phyloP scores from a whole-genome alignment of 129 eudicot genomes.

The Kitagawia praeruptora region DNA sequence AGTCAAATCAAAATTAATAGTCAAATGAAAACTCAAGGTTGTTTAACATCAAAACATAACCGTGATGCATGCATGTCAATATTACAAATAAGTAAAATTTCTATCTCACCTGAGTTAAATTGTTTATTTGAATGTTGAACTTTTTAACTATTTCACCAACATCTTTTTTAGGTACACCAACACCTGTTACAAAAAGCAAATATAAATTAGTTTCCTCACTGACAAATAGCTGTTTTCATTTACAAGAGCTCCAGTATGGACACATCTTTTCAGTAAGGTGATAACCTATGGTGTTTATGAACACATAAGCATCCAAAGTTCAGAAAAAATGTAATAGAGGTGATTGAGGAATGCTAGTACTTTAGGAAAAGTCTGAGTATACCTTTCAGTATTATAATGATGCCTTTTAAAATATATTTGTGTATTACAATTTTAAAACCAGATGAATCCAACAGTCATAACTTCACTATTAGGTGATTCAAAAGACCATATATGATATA shows the following conservation, averaged over 20 bases:
- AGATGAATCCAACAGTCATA: neutral
- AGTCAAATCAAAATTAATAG: neutral
- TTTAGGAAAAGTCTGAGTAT: neutral
- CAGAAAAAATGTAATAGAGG: neutral
- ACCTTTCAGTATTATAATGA: neutral
- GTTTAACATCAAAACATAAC: neutral
- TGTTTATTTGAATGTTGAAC: conserved; percentile 94
- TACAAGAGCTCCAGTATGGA: neutral
- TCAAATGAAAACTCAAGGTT: neutral
- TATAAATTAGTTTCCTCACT: neutral
- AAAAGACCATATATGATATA: neutral
- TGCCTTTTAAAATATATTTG: neutral
- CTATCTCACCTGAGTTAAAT: conserved; percentile 82
- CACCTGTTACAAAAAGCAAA: conserved; percentile 43
- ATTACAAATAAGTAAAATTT: neutral
- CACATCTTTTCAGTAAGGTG: neutral
- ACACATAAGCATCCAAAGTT: neutral
- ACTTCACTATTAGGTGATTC: neutral
- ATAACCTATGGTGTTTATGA: neutral
- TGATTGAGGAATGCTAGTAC: neutral
- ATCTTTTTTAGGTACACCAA: conserved; percentile 56
- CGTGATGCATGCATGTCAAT: neutral
- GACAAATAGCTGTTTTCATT: neutral
- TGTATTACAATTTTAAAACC: neutral
- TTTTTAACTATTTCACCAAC: conserved; percentile 54